Evolutionary conservation across 208 protist genomes (phyloP), one percentile per base, ranked within the genome.

Genomic region (Trypanosoma avium): DNA sequence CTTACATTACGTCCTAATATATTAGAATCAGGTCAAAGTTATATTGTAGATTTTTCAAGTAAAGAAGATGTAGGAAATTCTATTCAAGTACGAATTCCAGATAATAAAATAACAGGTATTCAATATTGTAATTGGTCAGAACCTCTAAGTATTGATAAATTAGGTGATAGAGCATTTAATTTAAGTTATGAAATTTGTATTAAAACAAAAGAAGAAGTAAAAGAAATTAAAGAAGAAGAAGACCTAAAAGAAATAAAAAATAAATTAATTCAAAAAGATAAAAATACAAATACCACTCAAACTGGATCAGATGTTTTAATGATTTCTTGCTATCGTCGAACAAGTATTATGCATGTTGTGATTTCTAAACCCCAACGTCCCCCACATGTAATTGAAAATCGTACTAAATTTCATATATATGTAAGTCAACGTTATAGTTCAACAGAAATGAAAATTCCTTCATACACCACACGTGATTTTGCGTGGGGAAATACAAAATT

Each of bases 371-470:
- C 79, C 8, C 33, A 61, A 29, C 63, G 63, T 38, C 82, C 86
- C 17, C 86, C 86, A 17, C 74, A 84, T 62, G 69, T 87, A n/a
- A 54, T 93, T 35, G 86, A 93, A 53, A 93, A 93, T 59, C 81
- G 86, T 43, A 86, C 83, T 0, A 56, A 70, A 17, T 90, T 68
- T 60, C 78, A 74, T 26, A 53, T 88, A 19, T 75, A 67, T 50
- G 73, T 85, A 52, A 57, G 73, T 54, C 86, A 93, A 61, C 70
- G 24, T 22, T 66, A 42, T 73, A 40, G 15, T 22, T 64, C 55
- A n/a, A 65, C 57, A 32, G 29, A 46, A 2, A 64, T 75, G 13
- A 62, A 69, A 26, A 70, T 93, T 13, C 83, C 84, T 55, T 81
- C 86, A 13, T 73, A 73, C 12, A 70, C 72, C 22, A 83, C 83